Percentiles rank a stretch among this genome's conserved stretches.
These are phyloP conservation scores for Amanita pallidorosea DNA, from an alignment of 768 basidiomycete species.

Conservation along the genomic window DNA sequence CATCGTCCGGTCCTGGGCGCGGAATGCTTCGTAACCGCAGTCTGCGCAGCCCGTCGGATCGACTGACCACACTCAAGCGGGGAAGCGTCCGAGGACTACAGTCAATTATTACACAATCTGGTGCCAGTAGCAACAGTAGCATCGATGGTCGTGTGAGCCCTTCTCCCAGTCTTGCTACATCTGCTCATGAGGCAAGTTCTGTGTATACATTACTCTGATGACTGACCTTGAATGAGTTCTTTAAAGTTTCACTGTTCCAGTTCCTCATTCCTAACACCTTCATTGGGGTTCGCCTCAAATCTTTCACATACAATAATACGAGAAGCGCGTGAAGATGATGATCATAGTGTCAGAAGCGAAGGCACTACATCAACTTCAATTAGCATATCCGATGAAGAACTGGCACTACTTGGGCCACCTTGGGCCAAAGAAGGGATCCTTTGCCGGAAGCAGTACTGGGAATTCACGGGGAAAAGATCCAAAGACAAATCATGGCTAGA, in stretches of 20 bases:
- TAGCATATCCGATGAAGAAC: conserved; percentile 90
- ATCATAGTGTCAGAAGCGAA: conserved; percentile 54
- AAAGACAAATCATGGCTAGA: conserved; percentile 90
- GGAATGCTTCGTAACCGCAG: conserved; percentile 58
- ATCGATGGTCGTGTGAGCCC: conserved; percentile 89
- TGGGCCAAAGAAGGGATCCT: conserved; percentile 99
- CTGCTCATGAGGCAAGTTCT: conserved; percentile 61
- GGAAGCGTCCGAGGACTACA: conserved; percentile 87
- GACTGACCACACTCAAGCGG: conserved; percentile 72
- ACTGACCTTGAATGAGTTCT: neutral
- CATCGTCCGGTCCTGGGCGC: conserved; percentile 47
- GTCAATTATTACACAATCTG: conserved; percentile 60
- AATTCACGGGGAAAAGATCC: conserved; percentile 69
- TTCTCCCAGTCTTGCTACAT: conserved; percentile 88
- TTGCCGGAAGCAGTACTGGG: conserved; percentile 92
- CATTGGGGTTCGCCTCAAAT: conserved; percentile 95
- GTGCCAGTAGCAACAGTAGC: conserved; percentile 68
- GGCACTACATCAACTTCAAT: conserved; percentile 61
- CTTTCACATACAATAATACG: conserved; percentile 94
- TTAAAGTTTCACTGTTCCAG: conserved; percentile 25
- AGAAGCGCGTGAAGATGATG: conserved; percentile 87
- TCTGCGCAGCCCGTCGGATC: conserved; percentile 58
- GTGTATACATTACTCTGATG: neutral
- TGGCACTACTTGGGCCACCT: conserved; percentile 89
- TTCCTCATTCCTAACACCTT: conserved; percentile 65